Evolutionary conservation across 1,284 basidiomycete species (phyloP), one percentile per base, ranked within the genome.

Genomic region (Leccinum pallidistipes): DNA sequence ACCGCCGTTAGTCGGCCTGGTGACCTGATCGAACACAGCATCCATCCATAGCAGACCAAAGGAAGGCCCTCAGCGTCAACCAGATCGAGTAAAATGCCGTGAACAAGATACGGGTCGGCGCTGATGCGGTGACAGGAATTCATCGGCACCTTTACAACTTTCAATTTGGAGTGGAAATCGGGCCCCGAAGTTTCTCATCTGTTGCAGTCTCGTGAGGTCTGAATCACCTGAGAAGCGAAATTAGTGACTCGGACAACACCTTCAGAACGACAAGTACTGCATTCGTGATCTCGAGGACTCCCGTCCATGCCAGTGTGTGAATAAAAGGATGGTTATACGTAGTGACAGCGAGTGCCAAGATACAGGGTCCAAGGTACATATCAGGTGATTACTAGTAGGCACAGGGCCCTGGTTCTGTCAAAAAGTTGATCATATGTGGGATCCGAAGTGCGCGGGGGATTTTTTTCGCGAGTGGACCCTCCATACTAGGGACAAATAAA

Each of bases 11-110:
- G 16, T 27, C n/a, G 32, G 16, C 16, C 34, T 27, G 9, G 18
- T 31, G 55, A 27, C 27, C 12, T 21, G 38, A 51, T 47, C 21
- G 5, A 29, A 29, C 53, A 66, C 51, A 53, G 62, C 61, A 24
- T 45, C n/a, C 12, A 24, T 34, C 18, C 36, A 31, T 12, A 21
- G 24, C 18, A 47, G 24, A 24, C 24, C n/a, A 43, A 36, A 34
- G 5, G 18, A 14, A 38, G 31, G 1, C 14, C 18, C n/a, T 34
- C 11, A 8, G 21, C 31, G 32, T 3, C 21, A 12, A 36, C 60
- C 24, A 34, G 18, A 27, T 45, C 6, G 5, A 18, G 14, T 10
- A 31, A 32, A 34, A 49, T 9, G 34, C 32, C 56, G 40, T 34
- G 32, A 12, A n/a, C 14, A 38, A 50, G 54, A 31, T 55, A 64